A percentile compares a stretch with the other conserved stretches of the same genome.
These are phyloP conservation scores for Pseudocercospora macadamiae DNA, from an alignment of 2,329 filamentous ascomycete species.

Conservation along the genomic window DNA sequence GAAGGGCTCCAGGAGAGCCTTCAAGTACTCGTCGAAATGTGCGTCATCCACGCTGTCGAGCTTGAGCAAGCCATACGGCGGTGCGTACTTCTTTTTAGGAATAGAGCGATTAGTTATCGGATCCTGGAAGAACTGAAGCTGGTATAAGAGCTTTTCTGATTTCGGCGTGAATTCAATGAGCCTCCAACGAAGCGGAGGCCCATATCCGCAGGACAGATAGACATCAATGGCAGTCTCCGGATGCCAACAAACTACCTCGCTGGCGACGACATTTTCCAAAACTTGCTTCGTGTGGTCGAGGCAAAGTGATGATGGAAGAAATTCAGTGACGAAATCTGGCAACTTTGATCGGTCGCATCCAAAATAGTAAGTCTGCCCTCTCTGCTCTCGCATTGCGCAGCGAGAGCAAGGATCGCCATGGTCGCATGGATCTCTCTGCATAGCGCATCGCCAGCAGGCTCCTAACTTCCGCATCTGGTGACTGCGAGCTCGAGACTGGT, in stretches of 20 bases:
- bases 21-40: constrained; percentile 50
- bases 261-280: constrained; percentile 45
- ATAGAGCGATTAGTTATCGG: constrained; percentile 32
- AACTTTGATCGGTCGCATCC: constrained; percentile 52
- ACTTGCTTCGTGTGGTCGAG: constrained; percentile 44
- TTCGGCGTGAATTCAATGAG: constrained; percentile 52
- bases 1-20: constrained; percentile 44
- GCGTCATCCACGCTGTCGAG: constrained; percentile 49
- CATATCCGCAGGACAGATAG: constrained; percentile 48
- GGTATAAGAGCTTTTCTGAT: constrained; percentile 43
- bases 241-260: constrained; percentile 41
- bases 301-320: constrained; percentile 41
- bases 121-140: constrained; percentile 49
- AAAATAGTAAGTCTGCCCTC: constrained; percentile 44
- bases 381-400: constrained; percentile 40
- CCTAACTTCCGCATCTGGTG: constrained; percentile 50
- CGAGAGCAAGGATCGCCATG: constrained; percentile 34
- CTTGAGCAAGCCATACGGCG: constrained; percentile 50
- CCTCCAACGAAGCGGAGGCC: constrained; percentile 48
- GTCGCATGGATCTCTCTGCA: constrained; percentile 51
- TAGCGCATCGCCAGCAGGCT: constrained; percentile 53
- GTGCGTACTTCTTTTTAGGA: constrained; percentile 44
- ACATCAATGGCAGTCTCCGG: constrained; percentile 44
- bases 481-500: constrained; percentile 43
- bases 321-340: constrained; percentile 47